phyloP scores from a whole-genome alignment of 371 early-diverging fungal genomes.

The Catenaria anguillulae region DNA sequence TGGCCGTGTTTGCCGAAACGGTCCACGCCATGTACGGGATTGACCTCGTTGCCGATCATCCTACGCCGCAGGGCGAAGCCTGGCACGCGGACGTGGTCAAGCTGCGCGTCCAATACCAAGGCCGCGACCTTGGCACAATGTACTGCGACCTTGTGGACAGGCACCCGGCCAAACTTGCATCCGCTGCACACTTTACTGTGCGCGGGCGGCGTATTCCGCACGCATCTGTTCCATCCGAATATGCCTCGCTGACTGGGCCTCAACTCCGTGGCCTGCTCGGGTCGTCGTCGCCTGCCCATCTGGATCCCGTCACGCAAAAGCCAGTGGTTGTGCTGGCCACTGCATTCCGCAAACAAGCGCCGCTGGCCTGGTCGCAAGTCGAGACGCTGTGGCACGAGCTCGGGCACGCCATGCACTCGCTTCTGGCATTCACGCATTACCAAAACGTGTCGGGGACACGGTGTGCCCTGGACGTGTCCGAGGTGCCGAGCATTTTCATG shows the following conservation, averaged over 20 bases:
- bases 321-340: constrained; percentile 57
- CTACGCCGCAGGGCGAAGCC: constrained; percentile 31
- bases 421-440: constrained; percentile 82
- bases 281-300: constrained; percentile 17
- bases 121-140: constrained; percentile 69
- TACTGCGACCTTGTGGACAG: constrained; percentile 83
- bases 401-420: constrained; percentile 97
- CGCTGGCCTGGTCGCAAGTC: constrained; percentile 46
- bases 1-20: constrained; percentile 68
- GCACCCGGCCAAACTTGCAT: constrained; percentile 47
- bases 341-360: background rate
- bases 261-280: background rate
- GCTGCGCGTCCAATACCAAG: constrained; percentile 73
- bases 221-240: background rate
- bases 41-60: constrained; percentile 37
- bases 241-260: constrained; percentile 15
- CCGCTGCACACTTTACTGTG: constrained; percentile 91
- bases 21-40: constrained; percentile 72
- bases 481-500: constrained; percentile 88
- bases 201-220: constrained; percentile 17
- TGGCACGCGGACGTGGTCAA: constrained; percentile 84
- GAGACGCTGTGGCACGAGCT: constrained; percentile 97
- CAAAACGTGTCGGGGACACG: constrained; percentile 92
- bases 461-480: constrained; percentile 88
- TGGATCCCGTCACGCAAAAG: constrained; percentile 34